Base-by-base conservation (phyloP, 768 basidiomycete species). In the Gautieria morchelliformis region DNA sequence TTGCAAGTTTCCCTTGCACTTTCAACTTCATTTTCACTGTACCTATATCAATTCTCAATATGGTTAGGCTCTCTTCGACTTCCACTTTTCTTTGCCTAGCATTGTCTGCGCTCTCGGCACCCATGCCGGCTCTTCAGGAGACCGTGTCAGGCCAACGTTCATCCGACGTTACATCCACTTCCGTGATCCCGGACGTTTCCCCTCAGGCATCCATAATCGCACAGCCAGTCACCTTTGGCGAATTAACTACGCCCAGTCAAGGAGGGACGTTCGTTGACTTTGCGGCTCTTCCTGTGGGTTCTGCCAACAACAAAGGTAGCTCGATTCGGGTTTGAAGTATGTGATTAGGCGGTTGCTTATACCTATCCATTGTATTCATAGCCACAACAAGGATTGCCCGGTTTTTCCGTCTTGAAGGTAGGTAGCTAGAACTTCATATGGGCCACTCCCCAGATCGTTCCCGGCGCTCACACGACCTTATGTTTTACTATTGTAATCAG, bases 231-330 rank as follows among this genome's bases (percentile, higher is more conserved):
- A 40, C 35, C 4, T 54, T 54, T 54, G 53, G 53, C 39, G 53
- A 54, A 40, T 40, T 54, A 44, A 54, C 35, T 12, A 24, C 53
- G 5, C 53, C 53, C 14, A 54, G 53, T 30, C 30, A 54, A 41
- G 53, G 53, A n/a, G 53, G 53, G 14, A 54, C 20, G 10, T 54
- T 54, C n/a, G 42, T 22, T n/a, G 42, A 54, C 24, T 54, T 54
- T 19, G 39, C 32, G 12, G 37, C 22, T 8, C n/a, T 30, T 42
- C 39, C 51, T 17, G 30, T 41, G 9, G 41, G 22, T n/a, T 9
- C 11, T 1, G 24, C 39, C 41, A 27, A 39, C 3, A 22, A 15
- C 15, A 3, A 47, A 20, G 27, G 46, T 47, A 22, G 22, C n/a
- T 41, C 40, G 40, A 41, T 27, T 27, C 5, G 5, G 40, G 9